phyloP scores from a whole-genome alignment of 2,329 filamentous ascomycete genomes.

The Aureobasidium subglaciale region DNA sequence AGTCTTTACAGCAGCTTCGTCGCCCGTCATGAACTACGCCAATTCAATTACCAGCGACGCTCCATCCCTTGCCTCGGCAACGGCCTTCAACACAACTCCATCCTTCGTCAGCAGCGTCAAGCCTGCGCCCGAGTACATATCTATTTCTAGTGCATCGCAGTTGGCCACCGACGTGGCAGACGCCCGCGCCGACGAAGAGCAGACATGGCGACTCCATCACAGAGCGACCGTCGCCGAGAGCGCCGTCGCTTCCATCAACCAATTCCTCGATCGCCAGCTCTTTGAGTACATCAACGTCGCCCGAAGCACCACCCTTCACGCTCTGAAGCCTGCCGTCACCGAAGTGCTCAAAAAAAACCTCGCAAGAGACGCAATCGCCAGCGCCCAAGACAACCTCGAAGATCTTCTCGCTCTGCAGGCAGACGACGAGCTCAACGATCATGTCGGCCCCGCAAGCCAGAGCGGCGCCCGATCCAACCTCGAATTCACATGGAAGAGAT shows the following conservation, averaged over 20 bases:
- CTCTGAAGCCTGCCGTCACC: constrained; percentile 71
- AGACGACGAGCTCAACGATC: constrained; percentile 61
- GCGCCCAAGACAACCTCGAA: constrained; percentile 76
- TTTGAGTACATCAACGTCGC: constrained; percentile 81
- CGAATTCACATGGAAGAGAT: constrained; percentile 91
- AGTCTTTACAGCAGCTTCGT: not conserved
- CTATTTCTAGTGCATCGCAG: constrained; percentile 78
- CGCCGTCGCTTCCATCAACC: constrained; percentile 75
- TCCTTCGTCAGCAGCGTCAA: constrained; percentile 40
- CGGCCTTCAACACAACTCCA: constrained; percentile 19
- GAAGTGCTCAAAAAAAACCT: constrained; percentile 86
- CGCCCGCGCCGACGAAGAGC: constrained; percentile 38
- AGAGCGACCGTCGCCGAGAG: constrained; percentile 60
- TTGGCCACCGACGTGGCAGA: constrained; percentile 71
- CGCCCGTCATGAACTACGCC: constrained; percentile 22
- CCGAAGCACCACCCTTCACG: constrained; percentile 66
- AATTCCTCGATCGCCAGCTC: constrained; percentile 86
- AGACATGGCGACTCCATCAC: constrained; percentile 57
- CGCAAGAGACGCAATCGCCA: constrained; percentile 73
- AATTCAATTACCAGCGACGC: constrained; percentile 22
- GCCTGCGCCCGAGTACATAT: constrained; percentile 81
- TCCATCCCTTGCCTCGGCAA: constrained; percentile 20
- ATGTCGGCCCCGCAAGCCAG: constrained; percentile 25
- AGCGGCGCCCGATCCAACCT: constrained; percentile 64
- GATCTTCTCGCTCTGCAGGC: constrained; percentile 73